Percentiles rank a stretch among this genome's conserved stretches.
Conservation (phyloP, 106 monocot genomes). For the Iris macrosiphon region DNA sequence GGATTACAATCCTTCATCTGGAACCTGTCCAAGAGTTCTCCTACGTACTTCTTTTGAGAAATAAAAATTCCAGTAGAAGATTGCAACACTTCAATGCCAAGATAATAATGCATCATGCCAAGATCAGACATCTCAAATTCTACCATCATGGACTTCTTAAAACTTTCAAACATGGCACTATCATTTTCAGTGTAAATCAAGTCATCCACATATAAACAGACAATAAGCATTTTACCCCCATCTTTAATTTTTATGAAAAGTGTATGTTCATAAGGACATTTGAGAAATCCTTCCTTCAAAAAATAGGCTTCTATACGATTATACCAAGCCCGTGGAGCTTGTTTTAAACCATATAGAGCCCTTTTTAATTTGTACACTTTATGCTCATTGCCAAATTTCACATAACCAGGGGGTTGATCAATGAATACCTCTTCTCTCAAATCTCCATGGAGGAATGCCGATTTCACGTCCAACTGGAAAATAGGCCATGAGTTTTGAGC, state of each 20-base stretch:
- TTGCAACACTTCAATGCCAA: slow-evolving; percentile 4
- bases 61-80: slow-evolving; percentile 12
- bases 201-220: slow-evolving; percentile 18
- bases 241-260: slow-evolving; percentile 8
- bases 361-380: slow-evolving; percentile 9
- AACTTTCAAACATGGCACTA: slow-evolving; percentile 13
- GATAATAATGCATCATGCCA: slow-evolving; percentile 7
- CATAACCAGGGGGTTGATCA: slow-evolving; percentile 7
- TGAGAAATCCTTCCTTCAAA: slow-evolving; percentile 9
- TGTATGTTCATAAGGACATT: slow-evolving; percentile 13
- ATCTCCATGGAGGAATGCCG: slow-evolving; percentile 3
- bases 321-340: slow-evolving; percentile 8
- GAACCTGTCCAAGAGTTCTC: slow-evolving; percentile 11
- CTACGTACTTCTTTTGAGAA: slow-evolving; percentile 13
- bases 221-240: slow-evolving; percentile 12
- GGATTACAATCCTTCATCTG: slow-evolving; percentile 16
- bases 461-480: slow-evolving; percentile 10
- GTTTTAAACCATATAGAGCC: slow-evolving; percentile 5
- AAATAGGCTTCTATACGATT: slow-evolving; percentile 7
- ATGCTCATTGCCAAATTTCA: neutral
- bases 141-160: slow-evolving; percentile 3
- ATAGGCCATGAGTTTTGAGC: slow-evolving; percentile 8
- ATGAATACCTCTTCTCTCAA: slow-evolving; percentile 7
- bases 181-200: slow-evolving; percentile 14
- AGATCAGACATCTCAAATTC: slow-evolving; percentile 13